Evolutionary conservation across 2,329 filamentous ascomycete species (phyloP).

Genomic region (Fusarium duplospermum): DNA sequence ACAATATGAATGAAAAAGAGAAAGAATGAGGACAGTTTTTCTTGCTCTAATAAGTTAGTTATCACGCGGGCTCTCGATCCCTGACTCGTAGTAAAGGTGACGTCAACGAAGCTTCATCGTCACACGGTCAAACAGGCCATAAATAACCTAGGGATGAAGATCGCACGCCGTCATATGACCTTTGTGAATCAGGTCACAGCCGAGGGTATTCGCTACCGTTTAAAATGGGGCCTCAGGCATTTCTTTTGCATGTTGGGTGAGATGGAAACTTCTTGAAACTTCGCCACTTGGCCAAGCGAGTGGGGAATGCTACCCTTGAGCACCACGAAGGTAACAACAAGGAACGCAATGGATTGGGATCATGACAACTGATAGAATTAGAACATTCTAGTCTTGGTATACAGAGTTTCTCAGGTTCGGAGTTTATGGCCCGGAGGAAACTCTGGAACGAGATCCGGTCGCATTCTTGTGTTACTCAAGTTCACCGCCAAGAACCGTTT

Average conservation of each 20-base stretch:
- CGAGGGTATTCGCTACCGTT: conserved; percentile 13
- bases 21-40: neutral
- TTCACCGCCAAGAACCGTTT: neutral
- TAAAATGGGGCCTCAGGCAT: conserved; percentile 17
- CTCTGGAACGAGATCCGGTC: neutral
- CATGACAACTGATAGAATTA: neutral
- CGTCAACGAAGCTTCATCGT: conserved; percentile 24
- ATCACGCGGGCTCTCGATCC: neutral
- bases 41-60: neutral
- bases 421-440: neutral
- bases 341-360: neutral
- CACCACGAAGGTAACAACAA: neutral
- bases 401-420: neutral
- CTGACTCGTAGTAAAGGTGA: conserved; percentile 1
- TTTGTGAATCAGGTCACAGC: conserved; percentile 3
- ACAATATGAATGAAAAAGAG: neutral
- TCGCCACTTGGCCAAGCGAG: conserved; percentile 7
- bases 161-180: conserved; percentile 9
- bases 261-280: conserved; percentile 21
- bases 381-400: neutral
- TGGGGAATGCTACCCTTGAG: neutral
- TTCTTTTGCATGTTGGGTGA: neutral
- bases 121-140: neutral
- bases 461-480: neutral
- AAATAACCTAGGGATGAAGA: neutral